A percentile compares a stretch with the other conserved stretches of the same genome.
These are phyloP conservation scores for Fusarium sp. DNA, from an alignment of 2,329 filamentous ascomycete genomes.

Conservation along the genomic window DNA sequence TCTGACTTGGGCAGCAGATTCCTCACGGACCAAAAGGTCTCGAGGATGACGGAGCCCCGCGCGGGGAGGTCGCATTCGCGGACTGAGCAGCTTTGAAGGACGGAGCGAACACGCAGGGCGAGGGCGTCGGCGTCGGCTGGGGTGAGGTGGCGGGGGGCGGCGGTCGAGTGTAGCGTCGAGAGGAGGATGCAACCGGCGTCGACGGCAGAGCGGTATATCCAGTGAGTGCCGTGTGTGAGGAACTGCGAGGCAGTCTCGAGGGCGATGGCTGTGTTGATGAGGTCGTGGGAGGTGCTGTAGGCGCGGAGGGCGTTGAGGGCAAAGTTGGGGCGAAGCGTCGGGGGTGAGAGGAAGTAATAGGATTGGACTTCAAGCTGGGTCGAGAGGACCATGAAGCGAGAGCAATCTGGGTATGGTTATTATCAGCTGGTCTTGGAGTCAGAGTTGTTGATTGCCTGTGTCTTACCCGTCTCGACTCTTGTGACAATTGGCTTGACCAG, in stretches of 20 bases:
- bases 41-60: constrained; percentile 59
- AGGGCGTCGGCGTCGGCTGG: constrained; percentile 47
- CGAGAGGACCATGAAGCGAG: constrained; percentile 61
- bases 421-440: neutral
- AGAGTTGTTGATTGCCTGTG: neutral
- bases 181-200: constrained; percentile 60
- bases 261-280: constrained; percentile 57
- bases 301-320: constrained; percentile 59
- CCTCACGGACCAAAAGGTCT: constrained; percentile 60
- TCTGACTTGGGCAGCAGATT: constrained; percentile 54
- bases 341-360: constrained; percentile 63
- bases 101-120: constrained; percentile 48
- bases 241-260: constrained; percentile 56
- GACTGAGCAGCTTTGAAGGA: constrained; percentile 58
- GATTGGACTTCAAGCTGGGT: constrained; percentile 65
- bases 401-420: constrained; percentile 52
- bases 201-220: constrained; percentile 60
- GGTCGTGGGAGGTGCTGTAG: constrained; percentile 60
- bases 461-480: constrained; percentile 59
- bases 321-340: constrained; percentile 52
- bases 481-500: constrained; percentile 60
- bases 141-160: constrained; percentile 48
- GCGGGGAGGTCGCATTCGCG: constrained; percentile 62
- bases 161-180: constrained; percentile 60
- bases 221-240: constrained; percentile 62